Base-by-base conservation (phyloP, 129 eudicot species). In the Artemisia annua region DNA sequence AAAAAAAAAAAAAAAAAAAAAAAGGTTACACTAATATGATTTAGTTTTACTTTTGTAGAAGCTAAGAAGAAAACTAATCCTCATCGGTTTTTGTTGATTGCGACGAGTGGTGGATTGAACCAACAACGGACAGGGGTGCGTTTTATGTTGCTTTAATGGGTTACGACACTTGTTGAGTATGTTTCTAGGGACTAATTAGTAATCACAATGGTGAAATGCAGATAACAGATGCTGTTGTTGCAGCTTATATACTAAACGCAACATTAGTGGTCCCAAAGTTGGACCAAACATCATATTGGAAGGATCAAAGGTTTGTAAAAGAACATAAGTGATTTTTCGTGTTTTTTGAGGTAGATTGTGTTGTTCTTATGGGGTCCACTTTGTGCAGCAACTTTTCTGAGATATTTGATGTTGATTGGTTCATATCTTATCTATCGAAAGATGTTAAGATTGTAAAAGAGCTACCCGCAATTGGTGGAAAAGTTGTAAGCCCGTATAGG, bases 111-210 rank as follows among this genome's bases (percentile, higher is more conserved):
- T 68, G 96, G 96, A 24, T 75, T 89, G 56, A 89, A 89, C 70
- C 96, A 89, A 67, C 96, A 89, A 70, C 77, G 96, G 71, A 89
- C 96, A 10, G 96, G 96, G 92, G 96, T 87, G 73, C 20, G 52
- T 75, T 52, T 18, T 60, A 60, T 39, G 14, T 16, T 4, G 18
- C 5, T 1, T 35, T 7, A 48, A 2, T 20, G 44, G n/a, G 46
- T 18, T 54, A 2, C 68, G 5, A 9, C 9, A 15, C 15, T 20
- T 2, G 44, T 22, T 1, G 13, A 54, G 60, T 54, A 54, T 16
- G 46, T 39, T 39, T 39, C 46, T 54, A 17, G 11, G n/a, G 57
- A 52, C 17, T 52, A 52, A 52, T 52, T 7, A 12, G 10, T 39
- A 63, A 63, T 6, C 0, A 5, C 0, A 35, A 39, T n/a, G n/a